A percentile compares a stretch with the other conserved stretches of the same genome.
phyloP scores from a whole-genome alignment of 768 basidiomycete species.

The Strobilomyces confusus region DNA sequence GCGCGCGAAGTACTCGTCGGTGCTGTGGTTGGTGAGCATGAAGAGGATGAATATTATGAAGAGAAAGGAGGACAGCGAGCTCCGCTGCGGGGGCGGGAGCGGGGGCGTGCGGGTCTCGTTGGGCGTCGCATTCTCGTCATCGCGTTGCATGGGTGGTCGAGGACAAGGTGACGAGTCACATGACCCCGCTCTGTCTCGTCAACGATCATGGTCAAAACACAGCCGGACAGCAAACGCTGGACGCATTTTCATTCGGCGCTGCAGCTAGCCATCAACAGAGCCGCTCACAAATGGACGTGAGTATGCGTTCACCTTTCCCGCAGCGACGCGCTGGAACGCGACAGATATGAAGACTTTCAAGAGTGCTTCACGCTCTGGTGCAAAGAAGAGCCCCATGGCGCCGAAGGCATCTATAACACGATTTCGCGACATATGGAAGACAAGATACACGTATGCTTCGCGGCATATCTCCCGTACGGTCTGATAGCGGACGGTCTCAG shows the following conservation, averaged over 20 bases:
- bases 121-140: slow-evolving; percentile 17
- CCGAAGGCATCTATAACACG: slow-evolving; percentile 56
- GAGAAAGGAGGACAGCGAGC: slow-evolving; percentile 68
- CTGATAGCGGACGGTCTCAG: slow-evolving; percentile 33
- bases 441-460: slow-evolving; percentile 40
- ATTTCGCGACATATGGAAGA: slow-evolving; percentile 72
- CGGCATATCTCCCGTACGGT: background rate
- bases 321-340: background rate
- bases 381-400: slow-evolving; percentile 61
- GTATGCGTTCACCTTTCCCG: slow-evolving; percentile 15
- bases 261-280: slow-evolving; percentile 49
- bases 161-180: slow-evolving; percentile 12
- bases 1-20: slow-evolving; percentile 60
- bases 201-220: slow-evolving; percentile 18
- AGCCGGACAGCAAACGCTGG: slow-evolving; percentile 44
- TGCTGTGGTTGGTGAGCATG: slow-evolving; percentile 72
- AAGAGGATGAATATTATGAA: slow-evolving; percentile 73
- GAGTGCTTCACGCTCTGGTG: slow-evolving; percentile 67
- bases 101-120: slow-evolving; percentile 8
- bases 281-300: slow-evolving; percentile 53
- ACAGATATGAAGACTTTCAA: slow-evolving; percentile 48
- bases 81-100: slow-evolving; percentile 41
- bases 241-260: slow-evolving; percentile 48
- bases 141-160: slow-evolving; percentile 27
- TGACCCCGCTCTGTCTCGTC: slow-evolving; percentile 13